These are phyloP conservation scores for Neocatenulostroma microsporum DNA, from an alignment of 2,329 filamentous ascomycete species.

Conservation along the genomic window DNA sequence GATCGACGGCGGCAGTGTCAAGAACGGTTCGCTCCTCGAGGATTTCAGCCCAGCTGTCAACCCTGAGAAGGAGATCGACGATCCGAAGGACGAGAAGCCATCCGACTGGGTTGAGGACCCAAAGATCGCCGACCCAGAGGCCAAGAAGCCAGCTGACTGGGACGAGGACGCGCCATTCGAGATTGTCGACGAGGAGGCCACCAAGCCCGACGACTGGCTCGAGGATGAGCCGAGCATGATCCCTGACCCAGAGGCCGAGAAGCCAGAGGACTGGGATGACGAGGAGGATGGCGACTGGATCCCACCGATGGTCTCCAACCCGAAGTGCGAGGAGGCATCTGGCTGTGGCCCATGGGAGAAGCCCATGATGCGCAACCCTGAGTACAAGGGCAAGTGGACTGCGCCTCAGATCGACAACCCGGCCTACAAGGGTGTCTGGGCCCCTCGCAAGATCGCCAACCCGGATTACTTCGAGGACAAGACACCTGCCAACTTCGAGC, in stretches of 20 bases:
- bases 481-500: conserved; percentile 91
- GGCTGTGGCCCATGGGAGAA: conserved; percentile 90
- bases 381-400: conserved; percentile 98
- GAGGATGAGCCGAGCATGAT: conserved; percentile 76
- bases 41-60: conserved; percentile 93
- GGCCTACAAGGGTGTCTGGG: conserved; percentile 93
- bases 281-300: conserved; percentile 99
- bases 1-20: conserved; percentile 81
- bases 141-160: conserved; percentile 96
- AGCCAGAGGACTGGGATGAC: conserved; percentile 99
- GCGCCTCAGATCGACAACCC: conserved; percentile 94
- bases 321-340: conserved; percentile 87
- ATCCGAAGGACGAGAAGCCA: conserved; percentile 87
- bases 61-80: conserved; percentile 89
- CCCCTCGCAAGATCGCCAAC: conserved; percentile 93
- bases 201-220: conserved; percentile 91
- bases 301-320: conserved; percentile 82
- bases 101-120: conserved; percentile 92
- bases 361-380: conserved; percentile 89
- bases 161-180: conserved; percentile 97
- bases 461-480: conserved; percentile 96
- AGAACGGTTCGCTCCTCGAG: conserved; percentile 85
- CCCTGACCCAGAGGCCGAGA: conserved; percentile 87
- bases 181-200: conserved; percentile 87
- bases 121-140: conserved; percentile 84